Evolutionary conservation across 2,329 filamentous ascomycete species (phyloP), one percentile per base, ranked within the genome.

Genomic region (Diaporthe ampelina): DNA sequence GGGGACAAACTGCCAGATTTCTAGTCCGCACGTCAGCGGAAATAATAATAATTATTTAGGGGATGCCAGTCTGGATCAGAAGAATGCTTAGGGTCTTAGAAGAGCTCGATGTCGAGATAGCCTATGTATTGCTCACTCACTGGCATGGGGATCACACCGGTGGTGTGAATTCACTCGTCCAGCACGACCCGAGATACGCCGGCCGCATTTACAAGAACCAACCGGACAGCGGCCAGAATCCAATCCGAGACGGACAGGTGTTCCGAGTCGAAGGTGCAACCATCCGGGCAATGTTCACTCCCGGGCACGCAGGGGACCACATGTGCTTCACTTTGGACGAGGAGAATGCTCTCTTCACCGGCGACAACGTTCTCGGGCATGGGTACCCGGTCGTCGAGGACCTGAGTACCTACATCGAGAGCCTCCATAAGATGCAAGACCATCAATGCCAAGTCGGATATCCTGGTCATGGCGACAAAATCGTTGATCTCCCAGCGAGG

Each of bases 101-200:
- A 26, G 50, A 54, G 50, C 50, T 54, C 26, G 50, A 54, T 29
- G 4, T 54, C 50, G 50, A 54, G 15, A 54, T 54, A 26, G 50
- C 50, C n/a, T 17, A 54, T 2, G 50, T 54, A n/a, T 54, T 54
- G 50, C 50, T 54, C n/a, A 54, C 50, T n/a, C 50, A 54, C 50
- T 54, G 50, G 50, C 50, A 54, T 24, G 50, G 50, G 24, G 50
- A 54, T 26, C 50, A 54, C 50, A 54, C n/a, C 50, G 50, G 50
- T 11, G 50, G 50, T 26, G 50, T 54, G 1, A 3, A n/a, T 29
- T 10, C 13, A 3, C 50, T 54, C 50, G 50, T 15, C n/a, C 11
- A 29, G 13, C 26, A 54, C 50, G 50, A 54, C 50, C 26, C 50
- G 5, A 54, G 15, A 26, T 54, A 54, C n/a, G 11, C n/a, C 24